Evolutionary conservation across 257 asterid species (phyloP), one percentile per base, ranked within the genome.

Genomic region (Verbena officinalis): DNA sequence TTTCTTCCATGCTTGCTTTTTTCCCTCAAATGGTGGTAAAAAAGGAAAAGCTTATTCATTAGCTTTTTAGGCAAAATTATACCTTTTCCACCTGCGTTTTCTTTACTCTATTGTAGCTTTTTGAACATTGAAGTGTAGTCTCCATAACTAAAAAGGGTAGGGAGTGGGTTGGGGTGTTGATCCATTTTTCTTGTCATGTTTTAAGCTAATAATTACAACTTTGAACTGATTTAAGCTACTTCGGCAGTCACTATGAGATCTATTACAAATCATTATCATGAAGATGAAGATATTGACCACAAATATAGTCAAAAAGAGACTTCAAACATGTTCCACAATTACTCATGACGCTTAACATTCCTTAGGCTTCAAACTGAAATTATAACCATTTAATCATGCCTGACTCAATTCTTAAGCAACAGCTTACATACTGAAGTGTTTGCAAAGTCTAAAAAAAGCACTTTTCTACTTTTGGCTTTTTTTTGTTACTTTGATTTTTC

Each of bases 251-350:
- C 24, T 7, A 2, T 33, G 59, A 22, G 33, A 12, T 7, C 21
- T 22, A 67, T 44, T 13, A 44, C 6, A 51, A 60, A 51, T 59
- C 65, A 56, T 14, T 42, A 44, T 40, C 7, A 21, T 4, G 27
- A 15, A 31, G 11, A 36, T 36, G 40, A 36, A 4, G 11, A 11
- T 30, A 65, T 65, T 52, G 65, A 54, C 78, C 60, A 55, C 30
- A 60, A 66, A 36, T 46, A 45, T 61, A 73, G 78, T 73, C 67
- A 61, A 73, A 64, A 67, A 45, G 65, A 38, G 20, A 6, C 48
- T 19, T 46, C 61, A 62, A 55, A 55, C 30, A 17, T 15, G 24
- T 14, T 20, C 48, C 54, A 42, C 15, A 12, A 2, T 12, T 11
- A 22, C 31, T 27, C 31, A 62, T 62, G 7, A 19, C 53, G 64